Base-by-base conservation (phyloP, 2,329 filamentous ascomycete genomes). In the Canariomyces notabilis region DNA sequence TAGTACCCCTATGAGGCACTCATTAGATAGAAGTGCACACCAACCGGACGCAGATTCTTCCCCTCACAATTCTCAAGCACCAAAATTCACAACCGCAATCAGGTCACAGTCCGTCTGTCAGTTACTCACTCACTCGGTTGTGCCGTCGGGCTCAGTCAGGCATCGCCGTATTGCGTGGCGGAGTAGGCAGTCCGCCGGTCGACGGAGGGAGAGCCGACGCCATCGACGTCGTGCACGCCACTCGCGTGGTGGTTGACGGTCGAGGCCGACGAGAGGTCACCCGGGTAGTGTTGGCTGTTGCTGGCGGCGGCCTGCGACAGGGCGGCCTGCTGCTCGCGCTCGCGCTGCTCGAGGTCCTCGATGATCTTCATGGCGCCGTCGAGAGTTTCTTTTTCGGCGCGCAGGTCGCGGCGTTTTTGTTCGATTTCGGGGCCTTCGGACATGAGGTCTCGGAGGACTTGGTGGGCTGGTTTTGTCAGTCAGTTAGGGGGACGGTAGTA, bases 361-460 rank as follows among this genome's bases (percentile, higher is more conserved):
- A 59, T 62, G 9, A 59, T 57, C 5, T 59, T 60, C 63, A 59
- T 59, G 7, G 57, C 53, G 18, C 55, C 43, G 18, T 56, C 54
- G 1, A 59, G 50, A 11, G 44, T 52, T 16, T 51, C 42, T 42
- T 52, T 55, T 42, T 60, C 57, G 1, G 43, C 44, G 2, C 42
- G 43, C 18, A 60, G 46, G 16, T 56, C 52, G 0, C 34, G 23
- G 2, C 58, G 42, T 18, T 48, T 50, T n/a, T 52, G 37, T 19
- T 54, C 56, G 2, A 50, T 59, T 26, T 55, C 51, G 0, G 54
- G 48, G 4, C 54, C 54, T 37, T 60, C 58, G 23, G 42, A 49
- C 50, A 60, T 59, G 5, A 60, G 49, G 2, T 42, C 22, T 8
- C 45, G 35, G 20, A 58, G 41, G 15, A 54, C 43, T 5, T 54